Conservation (phyloP, 2,329 filamentous ascomycete genomes). For the Tolypocladium inflatum region DNA sequence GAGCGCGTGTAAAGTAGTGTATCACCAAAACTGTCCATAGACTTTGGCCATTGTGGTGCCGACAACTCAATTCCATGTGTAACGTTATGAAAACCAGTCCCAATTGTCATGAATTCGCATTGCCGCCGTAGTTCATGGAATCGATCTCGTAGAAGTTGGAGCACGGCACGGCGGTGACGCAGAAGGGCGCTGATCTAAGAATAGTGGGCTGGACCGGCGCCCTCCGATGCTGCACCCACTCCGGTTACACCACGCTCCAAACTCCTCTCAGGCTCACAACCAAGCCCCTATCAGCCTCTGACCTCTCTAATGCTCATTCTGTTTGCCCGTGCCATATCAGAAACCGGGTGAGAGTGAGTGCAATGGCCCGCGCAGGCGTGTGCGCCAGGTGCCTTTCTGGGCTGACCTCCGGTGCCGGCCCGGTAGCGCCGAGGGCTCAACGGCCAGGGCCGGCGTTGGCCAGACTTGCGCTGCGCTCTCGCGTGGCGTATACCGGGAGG, state of each 20-base stretch:
- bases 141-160: neutral
- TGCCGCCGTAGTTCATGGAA: neutral
- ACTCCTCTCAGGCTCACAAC: neutral
- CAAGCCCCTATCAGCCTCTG: neutral
- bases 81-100: neutral
- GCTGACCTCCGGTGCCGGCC: neutral
- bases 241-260: neutral
- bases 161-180: neutral
- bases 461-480: neutral
- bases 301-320: neutral
- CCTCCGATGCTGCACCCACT: neutral
- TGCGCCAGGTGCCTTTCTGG: neutral
- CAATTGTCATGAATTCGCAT: neutral
- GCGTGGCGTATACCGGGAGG: neutral
- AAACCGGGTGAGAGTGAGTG: neutral
- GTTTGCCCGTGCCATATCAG: neutral
- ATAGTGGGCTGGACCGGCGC: neutral
- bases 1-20: neutral
- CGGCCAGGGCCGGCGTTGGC: neutral
- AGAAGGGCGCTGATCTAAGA: neutral
- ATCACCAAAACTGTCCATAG: neutral
- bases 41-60: neutral
- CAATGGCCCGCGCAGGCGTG: neutral
- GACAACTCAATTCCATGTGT: slow-evolving; percentile 8
- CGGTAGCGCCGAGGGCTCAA: neutral